Evolutionary conservation across 352 stramenopile genomes (phyloP).

Genomic region (Pythium phragmiticola): DNA sequence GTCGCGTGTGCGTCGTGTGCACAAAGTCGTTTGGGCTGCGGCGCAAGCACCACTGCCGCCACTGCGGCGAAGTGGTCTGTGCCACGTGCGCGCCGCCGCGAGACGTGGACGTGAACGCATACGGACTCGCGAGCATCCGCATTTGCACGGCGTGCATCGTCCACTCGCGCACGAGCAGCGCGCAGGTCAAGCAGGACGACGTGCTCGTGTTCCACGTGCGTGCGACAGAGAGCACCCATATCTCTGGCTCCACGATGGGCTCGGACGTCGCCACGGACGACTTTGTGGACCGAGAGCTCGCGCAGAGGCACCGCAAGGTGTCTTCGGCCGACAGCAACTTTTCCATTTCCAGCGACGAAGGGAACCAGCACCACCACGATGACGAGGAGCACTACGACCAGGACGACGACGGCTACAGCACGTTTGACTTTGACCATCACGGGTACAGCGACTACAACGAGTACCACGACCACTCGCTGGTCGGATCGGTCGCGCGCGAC

Average conservation of each 20-base stretch:
- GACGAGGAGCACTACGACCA: not conserved
- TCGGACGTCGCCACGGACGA: conserved; percentile 23
- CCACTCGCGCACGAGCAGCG: conserved; percentile 32
- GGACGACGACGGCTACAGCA: conserved; percentile 4
- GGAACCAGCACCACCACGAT: not conserved
- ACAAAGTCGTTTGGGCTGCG: conserved; percentile 59
- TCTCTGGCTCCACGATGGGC: conserved; percentile 30
- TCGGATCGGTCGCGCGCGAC: conserved; percentile 8
- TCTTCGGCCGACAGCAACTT: conserved; percentile 28
- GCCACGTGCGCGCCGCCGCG: conserved; percentile 56
- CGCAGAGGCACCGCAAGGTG: not conserved
- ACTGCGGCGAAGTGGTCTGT: conserved; percentile 77
- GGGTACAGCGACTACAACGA: conserved; percentile 15
- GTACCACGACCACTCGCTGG: conserved; percentile 15
- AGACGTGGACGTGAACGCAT: conserved; percentile 42
- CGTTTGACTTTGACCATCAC: conserved; percentile 5
- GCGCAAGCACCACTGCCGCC: conserved; percentile 65
- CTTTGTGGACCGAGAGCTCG: conserved; percentile 8
- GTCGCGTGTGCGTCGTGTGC: conserved; percentile 64
- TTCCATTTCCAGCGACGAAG: conserved; percentile 28
- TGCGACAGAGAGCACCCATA: conserved; percentile 26
- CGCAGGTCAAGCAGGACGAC: conserved; percentile 26
- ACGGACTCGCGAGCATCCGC: conserved; percentile 38
- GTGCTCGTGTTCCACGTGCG: conserved; percentile 48
- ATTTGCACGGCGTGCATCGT: conserved; percentile 72